Evolutionary conservation across 75 land plant genomes (phyloP).

Genomic region (Cunninghamia lanceolata): DNA sequence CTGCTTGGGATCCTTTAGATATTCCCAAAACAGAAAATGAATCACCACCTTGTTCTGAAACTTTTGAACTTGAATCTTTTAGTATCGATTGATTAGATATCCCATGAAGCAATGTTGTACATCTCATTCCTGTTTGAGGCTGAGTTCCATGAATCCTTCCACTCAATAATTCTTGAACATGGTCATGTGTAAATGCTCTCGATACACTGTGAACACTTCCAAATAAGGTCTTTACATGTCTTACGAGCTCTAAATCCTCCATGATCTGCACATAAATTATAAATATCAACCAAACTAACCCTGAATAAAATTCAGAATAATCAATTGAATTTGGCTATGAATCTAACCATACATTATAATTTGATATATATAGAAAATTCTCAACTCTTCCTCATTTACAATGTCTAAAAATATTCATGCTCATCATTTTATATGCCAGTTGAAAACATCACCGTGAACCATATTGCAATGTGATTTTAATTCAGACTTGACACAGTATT

Average conservation of each 20-base stretch:
- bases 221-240: slow-evolving; percentile 55
- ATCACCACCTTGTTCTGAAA: slow-evolving; percentile 6
- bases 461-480: not conserved
- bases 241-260: slow-evolving; percentile 51
- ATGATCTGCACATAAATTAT: slow-evolving; percentile 38
- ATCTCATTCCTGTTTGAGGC: not conserved
- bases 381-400: not conserved
- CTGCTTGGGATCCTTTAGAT: not conserved
- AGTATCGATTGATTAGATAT: not conserved
- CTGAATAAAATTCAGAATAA: not conserved
- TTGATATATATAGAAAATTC: not conserved
- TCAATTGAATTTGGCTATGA: not conserved
- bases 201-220: slow-evolving; percentile 29
- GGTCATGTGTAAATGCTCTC: slow-evolving; percentile 25
- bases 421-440: not conserved
- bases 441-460: not conserved
- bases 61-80: not conserved
- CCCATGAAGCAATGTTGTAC: not conserved
- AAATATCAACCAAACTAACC: not conserved
- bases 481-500: not conserved
- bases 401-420: not conserved
- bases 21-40: not conserved
- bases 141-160: not conserved
- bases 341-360: not conserved
- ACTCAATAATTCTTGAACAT: slow-evolving; percentile 9